These are phyloP conservation scores for Rosa multiflora DNA, from an alignment of 306 rosid genomes.

Conservation along the genomic window DNA sequence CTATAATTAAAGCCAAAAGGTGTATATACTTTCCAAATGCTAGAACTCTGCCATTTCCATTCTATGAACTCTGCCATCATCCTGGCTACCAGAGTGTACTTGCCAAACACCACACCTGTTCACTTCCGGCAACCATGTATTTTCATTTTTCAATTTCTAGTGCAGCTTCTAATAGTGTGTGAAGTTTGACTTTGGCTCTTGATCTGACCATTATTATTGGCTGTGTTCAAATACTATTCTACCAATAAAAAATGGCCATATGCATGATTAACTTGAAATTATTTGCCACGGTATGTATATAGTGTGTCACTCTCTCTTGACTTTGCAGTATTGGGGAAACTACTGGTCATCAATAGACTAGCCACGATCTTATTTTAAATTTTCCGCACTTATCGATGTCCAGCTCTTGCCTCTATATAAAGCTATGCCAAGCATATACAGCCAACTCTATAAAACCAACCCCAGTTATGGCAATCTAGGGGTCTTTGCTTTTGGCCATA, in stretches of 20 bases:
- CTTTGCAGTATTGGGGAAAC: neutral
- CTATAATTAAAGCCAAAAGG: no score
- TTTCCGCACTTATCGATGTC: neutral
- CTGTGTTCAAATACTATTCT: no score
- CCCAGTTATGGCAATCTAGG: constrained; percentile 20
- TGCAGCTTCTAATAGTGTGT: neutral
- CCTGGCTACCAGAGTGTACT: neutral
- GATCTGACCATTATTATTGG: no score
- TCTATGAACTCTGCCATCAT: neutral
- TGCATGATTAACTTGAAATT: neutral
- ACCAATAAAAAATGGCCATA: no score
- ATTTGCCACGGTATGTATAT: neutral
- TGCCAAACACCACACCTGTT: neutral
- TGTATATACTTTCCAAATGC: neutral
- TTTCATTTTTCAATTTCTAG: neutral
- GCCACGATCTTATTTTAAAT: neutral
- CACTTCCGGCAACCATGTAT: neutral
- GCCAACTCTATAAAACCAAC: neutral
- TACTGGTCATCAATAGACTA: neutral
- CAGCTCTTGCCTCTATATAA: neutral
- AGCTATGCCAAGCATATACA: neutral
- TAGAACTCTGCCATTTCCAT: neutral
- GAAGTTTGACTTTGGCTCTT: neutral
- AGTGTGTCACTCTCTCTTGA: neutral
- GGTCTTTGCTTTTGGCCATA: neutral